A percentile compares a stretch with the other conserved stretches of the same genome.
Conservation (phyloP, 202 grass and related monocot species). For the Carex arenaria region DNA sequence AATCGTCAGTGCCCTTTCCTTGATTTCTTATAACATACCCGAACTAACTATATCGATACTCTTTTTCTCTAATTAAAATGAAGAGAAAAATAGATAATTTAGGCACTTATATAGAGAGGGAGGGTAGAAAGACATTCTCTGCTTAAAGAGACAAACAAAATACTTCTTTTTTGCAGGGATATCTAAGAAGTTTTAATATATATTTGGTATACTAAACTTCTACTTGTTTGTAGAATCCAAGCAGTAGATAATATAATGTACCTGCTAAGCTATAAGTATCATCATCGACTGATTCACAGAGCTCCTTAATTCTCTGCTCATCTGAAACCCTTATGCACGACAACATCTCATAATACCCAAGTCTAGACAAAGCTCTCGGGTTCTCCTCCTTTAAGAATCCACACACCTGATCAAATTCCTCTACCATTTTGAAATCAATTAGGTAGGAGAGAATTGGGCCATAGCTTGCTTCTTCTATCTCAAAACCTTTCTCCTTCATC, state of each 20-base stretch:
- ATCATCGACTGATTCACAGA: constrained; percentile 45
- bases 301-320: constrained; percentile 57
- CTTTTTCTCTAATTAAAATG: background rate
- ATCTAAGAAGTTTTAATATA: background rate
- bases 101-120: too few species aligned
- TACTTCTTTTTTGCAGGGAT: constrained; percentile 43
- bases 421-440: constrained; percentile 51
- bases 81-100: background rate
- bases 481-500: constrained; percentile 61
- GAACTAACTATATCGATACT: background rate
- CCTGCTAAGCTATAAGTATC: constrained; percentile 50
- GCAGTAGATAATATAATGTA: constrained; percentile 24
- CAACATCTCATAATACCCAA: constrained; percentile 94
- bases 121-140: too few species aligned
- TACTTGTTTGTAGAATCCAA: constrained; percentile 14
- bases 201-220: background rate
- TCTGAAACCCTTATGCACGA: constrained; percentile 58
- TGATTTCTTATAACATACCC: background rate
- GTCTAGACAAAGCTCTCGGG: constrained; percentile 39
- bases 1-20: background rate
- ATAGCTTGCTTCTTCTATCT: constrained; percentile 55
- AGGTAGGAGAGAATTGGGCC: constrained; percentile 70
- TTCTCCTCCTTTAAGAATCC: constrained; percentile 62
- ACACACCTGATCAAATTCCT: constrained; percentile 69
- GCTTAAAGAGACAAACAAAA: constrained; percentile 17